Conservation (phyloP, 441 rosid species). For the Jatropha multifida region DNA sequence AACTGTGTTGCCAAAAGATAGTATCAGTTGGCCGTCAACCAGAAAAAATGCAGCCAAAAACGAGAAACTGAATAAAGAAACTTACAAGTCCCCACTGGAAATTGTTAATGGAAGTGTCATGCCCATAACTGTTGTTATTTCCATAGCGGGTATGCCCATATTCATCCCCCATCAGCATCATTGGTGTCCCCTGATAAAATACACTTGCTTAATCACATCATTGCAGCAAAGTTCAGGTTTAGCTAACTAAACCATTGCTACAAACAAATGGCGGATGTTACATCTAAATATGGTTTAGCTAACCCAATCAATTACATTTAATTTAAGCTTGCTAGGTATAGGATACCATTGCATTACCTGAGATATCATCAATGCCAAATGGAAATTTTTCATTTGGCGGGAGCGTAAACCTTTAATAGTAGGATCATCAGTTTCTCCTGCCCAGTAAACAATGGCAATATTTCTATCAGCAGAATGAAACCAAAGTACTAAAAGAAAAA, state of each 20-base stretch:
- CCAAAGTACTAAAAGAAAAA: background rate
- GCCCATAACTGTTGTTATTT: constrained; percentile 96
- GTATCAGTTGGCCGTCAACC: constrained; percentile 12
- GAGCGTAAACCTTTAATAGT: constrained; percentile 67
- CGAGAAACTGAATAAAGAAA: constrained; percentile 1
- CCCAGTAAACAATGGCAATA: constrained; percentile 5
- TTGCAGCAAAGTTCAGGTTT: background rate
- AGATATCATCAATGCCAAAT: constrained; percentile 83
- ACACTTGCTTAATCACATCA: constrained; percentile 13
- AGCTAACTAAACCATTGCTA: background rate
- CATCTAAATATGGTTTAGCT: background rate
- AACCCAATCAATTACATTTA: background rate
- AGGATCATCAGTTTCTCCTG: constrained; percentile 42
- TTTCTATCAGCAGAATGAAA: background rate
- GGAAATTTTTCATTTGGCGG: constrained; percentile 92
- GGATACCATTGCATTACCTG: constrained; percentile 47
- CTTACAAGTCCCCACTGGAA: constrained; percentile 81
- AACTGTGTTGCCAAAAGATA: constrained; percentile 42
- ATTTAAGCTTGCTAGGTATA: background rate
- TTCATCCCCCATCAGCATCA: constrained; percentile 99
- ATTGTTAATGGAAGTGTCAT: constrained; percentile 78
- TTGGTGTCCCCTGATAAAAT: constrained; percentile 73
- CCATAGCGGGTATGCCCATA: constrained; percentile 90
- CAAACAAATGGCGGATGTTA: background rate
- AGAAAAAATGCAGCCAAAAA: constrained; percentile 1